Base-by-base conservation (phyloP, 768 basidiomycete species). In the Mycena haematopus region DNA sequence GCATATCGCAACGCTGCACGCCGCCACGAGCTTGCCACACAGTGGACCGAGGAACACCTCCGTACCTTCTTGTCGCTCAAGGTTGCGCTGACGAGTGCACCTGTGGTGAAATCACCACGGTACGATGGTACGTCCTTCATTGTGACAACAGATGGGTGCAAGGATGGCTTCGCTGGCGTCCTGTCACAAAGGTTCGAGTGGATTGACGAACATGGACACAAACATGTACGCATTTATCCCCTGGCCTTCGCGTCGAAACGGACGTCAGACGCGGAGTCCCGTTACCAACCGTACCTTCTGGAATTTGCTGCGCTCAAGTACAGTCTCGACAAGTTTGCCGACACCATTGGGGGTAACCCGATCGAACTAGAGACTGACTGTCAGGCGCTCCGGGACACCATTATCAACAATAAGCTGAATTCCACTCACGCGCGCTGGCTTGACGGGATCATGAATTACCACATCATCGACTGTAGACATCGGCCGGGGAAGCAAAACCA, bases 241-340 rank as follows among this genome's bases (percentile, higher is more conserved):
- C 56, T 76, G 13, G 74, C 62, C 14, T 76, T 71, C 57, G 67
- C 64, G 0, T 76, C 73, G 0, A 78, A 77, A 58, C 44, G 69
- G 0, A 75, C 74, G 0, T 71, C 74, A 0, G 29, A 50, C 0
- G 46, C 65, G 0, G 72, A 77, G 57, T 69, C 70, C 21, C 57
- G 56, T 1, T 77, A 76, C 63, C 68, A 70, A 46, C 76, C 74
- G 8, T 38, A 38, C 13, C 36, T 38, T 14, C 36, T 38, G 8
- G 36, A 38, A 14, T 38, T 38, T 14, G 36, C 36, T 6, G 36
- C 36, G 36, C 36, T 38, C 13, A 38, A 38, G 13, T 38, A 38
- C 36, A 38, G 8, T 14, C 36, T 38, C 36, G 36, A 38, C 14
- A 38, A 38, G 14, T 38, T 38, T 14, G 6, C 36, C 8, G 36